phyloP scores from a whole-genome alignment of 305 asterid genomes.

The Fraxinus platypoda region DNA sequence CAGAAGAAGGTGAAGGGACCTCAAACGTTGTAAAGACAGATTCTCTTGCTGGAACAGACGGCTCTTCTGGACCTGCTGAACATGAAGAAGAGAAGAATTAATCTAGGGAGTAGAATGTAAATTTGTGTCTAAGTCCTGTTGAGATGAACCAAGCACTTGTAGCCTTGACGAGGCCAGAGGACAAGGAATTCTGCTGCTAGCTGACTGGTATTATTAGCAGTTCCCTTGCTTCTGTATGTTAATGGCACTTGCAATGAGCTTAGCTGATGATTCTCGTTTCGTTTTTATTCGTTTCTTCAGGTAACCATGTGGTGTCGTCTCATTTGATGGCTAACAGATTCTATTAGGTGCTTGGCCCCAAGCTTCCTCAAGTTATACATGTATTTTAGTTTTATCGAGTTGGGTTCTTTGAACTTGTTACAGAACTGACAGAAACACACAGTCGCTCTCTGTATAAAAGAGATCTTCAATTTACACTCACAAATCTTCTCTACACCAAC shows the following conservation, averaged over 20 bases:
- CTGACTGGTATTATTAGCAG: slow-evolving; percentile 18
- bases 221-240: not conserved
- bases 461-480: not conserved
- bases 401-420: not conserved
- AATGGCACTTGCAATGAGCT: slow-evolving; percentile 19
- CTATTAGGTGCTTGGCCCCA: not conserved
- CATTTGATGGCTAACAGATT: not conserved
- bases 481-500: not conserved
- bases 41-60: slow-evolving; percentile 24
- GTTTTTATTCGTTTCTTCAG: not conserved
- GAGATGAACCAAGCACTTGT: slow-evolving; percentile 30
- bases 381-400: not conserved
- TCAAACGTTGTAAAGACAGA: slow-evolving; percentile 24
- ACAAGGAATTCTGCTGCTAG: slow-evolving; percentile 32
- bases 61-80: slow-evolving; percentile 30
- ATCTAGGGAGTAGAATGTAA: slow-evolving; percentile 32
- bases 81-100: slow-evolving; percentile 25
- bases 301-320: not conserved
- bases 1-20: slow-evolving; percentile 27
- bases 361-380: not conserved
- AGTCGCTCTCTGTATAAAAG: not conserved
- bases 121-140: slow-evolving; percentile 30
- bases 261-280: slow-evolving; percentile 12
- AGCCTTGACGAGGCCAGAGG: slow-evolving; percentile 14
- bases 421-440: not conserved